A percentile compares a stretch with the other conserved stretches of the same genome.
phyloP scores from a whole-genome alignment of 2,329 filamentous ascomycete species.

The Ophiostoma sp. region DNA sequence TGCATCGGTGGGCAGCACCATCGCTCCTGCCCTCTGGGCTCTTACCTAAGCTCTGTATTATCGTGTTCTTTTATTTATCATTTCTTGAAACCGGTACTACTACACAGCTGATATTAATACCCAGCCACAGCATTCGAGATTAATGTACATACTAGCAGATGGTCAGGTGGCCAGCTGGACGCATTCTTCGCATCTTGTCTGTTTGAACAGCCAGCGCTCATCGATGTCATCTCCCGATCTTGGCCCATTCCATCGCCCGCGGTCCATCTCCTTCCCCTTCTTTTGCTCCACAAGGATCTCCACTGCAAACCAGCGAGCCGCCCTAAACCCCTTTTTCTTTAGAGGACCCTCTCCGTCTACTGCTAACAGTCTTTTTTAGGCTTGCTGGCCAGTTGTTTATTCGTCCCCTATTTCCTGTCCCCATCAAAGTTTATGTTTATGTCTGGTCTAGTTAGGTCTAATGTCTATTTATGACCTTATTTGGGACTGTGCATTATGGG shows the following conservation, averaged over 20 bases:
- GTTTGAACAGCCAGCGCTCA: background rate
- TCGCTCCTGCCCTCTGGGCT: background rate
- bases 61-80: background rate
- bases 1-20: background rate
- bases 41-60: background rate
- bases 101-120: background rate
- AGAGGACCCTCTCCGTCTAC: constrained; percentile 5
- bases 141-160: background rate
- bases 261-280: constrained; percentile 12
- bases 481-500: background rate
- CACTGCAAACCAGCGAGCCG: constrained; percentile 13
- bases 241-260: background rate
- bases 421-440: constrained; percentile 10
- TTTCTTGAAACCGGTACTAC: background rate
- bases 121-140: background rate
- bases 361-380: background rate
- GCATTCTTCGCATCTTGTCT: background rate
- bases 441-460: background rate
- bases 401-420: constrained; percentile 20
- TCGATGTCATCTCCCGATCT: background rate
- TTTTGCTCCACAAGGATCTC: constrained; percentile 7
- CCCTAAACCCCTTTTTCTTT: constrained; percentile 20
- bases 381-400: constrained; percentile 16
- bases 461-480: constrained; percentile 11
- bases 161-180: no score